Evolutionary conservation across 371 early-diverging fungal genomes (phyloP).

Genomic region (Chytridium lagenaria): DNA sequence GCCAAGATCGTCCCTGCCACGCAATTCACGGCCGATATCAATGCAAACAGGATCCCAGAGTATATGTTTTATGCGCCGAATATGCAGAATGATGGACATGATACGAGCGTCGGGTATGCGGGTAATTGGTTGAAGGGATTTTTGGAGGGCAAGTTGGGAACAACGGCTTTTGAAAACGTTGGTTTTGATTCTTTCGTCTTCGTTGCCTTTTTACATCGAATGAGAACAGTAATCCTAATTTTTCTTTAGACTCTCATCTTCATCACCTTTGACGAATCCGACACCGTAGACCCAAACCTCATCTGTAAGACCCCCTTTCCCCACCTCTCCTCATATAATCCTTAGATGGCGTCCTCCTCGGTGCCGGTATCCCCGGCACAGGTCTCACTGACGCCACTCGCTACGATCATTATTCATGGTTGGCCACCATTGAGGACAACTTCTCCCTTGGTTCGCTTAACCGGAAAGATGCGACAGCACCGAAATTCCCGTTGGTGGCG

Average conservation of each 20-base stretch:
- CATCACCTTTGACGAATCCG: conserved; percentile 62
- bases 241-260: conserved; percentile 52
- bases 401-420: conserved; percentile 68
- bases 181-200: background rate
- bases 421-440: conserved; percentile 67
- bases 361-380: conserved; percentile 32
- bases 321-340: background rate
- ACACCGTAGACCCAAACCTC: background rate
- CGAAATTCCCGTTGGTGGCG: conserved; percentile 13
- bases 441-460: conserved; percentile 65
- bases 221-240: background rate
- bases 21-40: conserved; percentile 59
- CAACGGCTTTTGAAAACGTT: background rate
- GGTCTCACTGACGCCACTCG: conserved; percentile 53
- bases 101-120: no score
- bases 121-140: no score
- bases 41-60: conserved; percentile 57
- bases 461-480: conserved; percentile 30
- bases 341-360: conserved; percentile 30
- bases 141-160: conserved; percentile 52
- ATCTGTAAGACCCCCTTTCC: background rate
- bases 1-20: conserved; percentile 56
- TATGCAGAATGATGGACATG: conserved; percentile 42
- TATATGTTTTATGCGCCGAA: conserved; percentile 43
- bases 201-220: no score